Base-by-base conservation (phyloP, 1,139 yeast genomes). In the Nadsonia starkeyi-henricii region DNA sequence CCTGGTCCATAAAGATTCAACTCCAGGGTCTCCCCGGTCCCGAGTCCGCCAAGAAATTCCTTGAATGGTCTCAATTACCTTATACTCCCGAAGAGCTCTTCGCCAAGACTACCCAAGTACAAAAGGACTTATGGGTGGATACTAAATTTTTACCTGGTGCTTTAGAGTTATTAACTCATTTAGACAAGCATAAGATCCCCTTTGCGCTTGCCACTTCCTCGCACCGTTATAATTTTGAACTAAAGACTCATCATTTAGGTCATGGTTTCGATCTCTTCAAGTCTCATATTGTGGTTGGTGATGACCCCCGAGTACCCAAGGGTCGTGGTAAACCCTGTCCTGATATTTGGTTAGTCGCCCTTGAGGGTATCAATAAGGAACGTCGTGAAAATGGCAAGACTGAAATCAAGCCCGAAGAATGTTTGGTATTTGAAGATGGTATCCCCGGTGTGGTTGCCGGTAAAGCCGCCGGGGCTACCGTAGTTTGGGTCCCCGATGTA, bases 251-350 rank as follows among this genome's bases (percentile, higher is more conserved):
- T 4, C 91, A 85, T 61, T 70, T 86, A 48, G 64, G 69, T 39
- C 70, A 76, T 12, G 78, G 79, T 2, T 82, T 85, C 56, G 72
- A 73, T 3, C 61, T 74, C 44, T 91, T 91, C 60, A 78, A 77
- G 7, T 51, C 53, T 19, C 85, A 80, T 53, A 69, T 85, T 20
- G 83, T 91, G 20, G 82, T 89, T 1, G 97, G 97, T 3, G 97
- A 91, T 65, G 95, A 91, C 61, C 67, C 75, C 42, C 74, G 95
- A 48, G 77, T 91, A 48, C 85, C 89, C 1, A 70, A 69, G 20
- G 96, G 96, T 1, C 75, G 81, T 53, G 97, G 98, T 3, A 91
- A 91, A 62, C 98, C 98, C 13, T 71, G 72, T 52, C 98, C 98
- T 2, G 94, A 88, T 61, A 88, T 91, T 55, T 91, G 95, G 94